Base-by-base conservation (phyloP, 768 basidiomycete genomes). In the Pleurotus platypus region DNA sequence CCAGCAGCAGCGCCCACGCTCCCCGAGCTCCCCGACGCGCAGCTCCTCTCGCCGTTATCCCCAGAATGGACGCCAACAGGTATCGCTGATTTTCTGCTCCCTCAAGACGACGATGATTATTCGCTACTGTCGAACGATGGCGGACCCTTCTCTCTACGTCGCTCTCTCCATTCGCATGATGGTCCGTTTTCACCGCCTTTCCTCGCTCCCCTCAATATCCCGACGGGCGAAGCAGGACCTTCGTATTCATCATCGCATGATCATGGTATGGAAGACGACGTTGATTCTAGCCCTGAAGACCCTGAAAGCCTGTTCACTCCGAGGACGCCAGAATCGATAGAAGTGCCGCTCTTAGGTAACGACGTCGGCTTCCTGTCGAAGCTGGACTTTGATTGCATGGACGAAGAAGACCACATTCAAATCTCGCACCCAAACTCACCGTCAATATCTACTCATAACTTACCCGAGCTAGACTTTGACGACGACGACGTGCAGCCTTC, bases 21-120 rank as follows among this genome's bases (percentile, higher is more conserved):
- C 20, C n/a, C 30, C n/a, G n/a, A 35, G 15, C 24, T 26, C 37
- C 15, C 55, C 16, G 38, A 62, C 2, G 49, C 46, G 62, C 66
- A 66, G 8, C 64, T 73, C 6, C 55, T 60, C 16, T 72, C 74
- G 3, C 73, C 74, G 3, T 62, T 74, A 27, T 74, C 73, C 13
- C 74, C 73, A 46, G 66, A 63, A 27, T 72, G 69, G 73, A 64
- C 61, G 16, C 48, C 50, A 9, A 24, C 64, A 4, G 53, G 63
- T 1, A 46, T 57, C 18, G 9, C 12, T 18, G n/a, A 26, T n/a
- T 22, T 49, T 42, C 27, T 9, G 12, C 64, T 55, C 55, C 66
- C 30, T 53, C 59, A 4, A 51, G 53, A 20, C 59, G 65, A 42
- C 26, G 60, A 37, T 48, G 30, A 35, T 35, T 71, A 35, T 43